Base-by-base conservation (phyloP, 2,329 filamentous ascomycete species). In the Cercospora canescens region DNA sequence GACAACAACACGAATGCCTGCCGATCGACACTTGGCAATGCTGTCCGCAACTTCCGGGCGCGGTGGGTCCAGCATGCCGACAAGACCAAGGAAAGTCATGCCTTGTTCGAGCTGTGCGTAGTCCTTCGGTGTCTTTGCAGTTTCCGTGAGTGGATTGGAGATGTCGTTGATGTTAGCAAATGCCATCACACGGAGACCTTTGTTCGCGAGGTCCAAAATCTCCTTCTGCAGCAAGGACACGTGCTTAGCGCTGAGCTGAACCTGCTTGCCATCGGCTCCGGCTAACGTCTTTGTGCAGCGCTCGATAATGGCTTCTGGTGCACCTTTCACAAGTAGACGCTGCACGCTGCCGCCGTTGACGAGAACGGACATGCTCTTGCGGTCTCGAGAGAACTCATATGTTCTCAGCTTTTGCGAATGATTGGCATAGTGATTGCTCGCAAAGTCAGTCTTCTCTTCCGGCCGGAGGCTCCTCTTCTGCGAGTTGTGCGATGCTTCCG, bases 291-390 rank as follows among this genome's bases (percentile, higher is more conserved):
- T 88, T 57, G 92, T 91, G 84, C 95, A 99, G 67, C 96, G 91
- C 73, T 97, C 94, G 68, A 99, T 87, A 72, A 99, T 89, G 12
- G 93, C 93, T 80, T 99, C 95, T 6, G 95, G 95, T 21, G 96
- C 95, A 74, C 95, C 95, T 82, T 99, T 99, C 71, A 99, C 94
- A 57, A 99, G 86, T 11, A 99, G 88, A 78, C 91, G 93, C 81
- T 95, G 88, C 60, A 88, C 80, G 58, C 85, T 83, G 63, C 87
- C 89, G 62, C 86, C 85, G 70, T 90, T 86, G 69, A 96, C 92
- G 66, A 98, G 83, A 37, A 99, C 96, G 56, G 95, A 99, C 95
- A 99, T 99, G 81, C 94, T 98, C 87, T 99, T 99, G 69, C 95
- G 89, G 80, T 99, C 95, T 73, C 95, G 89, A 1, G 95, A 98